These are phyloP conservation scores for Scedosporium boydii DNA, from an alignment of 2,329 filamentous ascomycete genomes.

Conservation along the genomic window DNA sequence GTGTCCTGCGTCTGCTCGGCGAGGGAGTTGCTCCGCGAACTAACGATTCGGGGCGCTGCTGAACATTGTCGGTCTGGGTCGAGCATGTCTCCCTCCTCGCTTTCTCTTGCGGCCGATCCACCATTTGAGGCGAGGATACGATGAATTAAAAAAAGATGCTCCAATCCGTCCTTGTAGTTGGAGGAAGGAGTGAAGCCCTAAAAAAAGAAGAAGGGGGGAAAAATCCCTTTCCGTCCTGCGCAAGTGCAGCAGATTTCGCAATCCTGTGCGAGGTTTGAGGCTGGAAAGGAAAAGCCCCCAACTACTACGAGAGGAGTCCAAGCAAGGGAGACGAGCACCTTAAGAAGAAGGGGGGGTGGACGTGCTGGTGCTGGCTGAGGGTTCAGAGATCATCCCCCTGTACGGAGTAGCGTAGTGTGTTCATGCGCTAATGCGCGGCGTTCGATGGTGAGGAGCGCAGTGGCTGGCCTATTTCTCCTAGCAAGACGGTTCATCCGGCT, in stretches of 20 bases:
- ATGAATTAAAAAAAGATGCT: neutral
- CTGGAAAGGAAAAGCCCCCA: too few species aligned
- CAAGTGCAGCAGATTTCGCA: too few species aligned
- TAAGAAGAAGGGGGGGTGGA: too few species aligned
- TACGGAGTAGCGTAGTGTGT: neutral
- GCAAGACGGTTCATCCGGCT: neutral
- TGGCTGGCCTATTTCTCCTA: neutral
- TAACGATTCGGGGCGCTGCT: neutral
- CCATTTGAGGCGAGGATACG: neutral
- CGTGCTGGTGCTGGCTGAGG: neutral
- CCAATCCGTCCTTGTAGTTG: neutral
- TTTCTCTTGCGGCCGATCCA: neutral
- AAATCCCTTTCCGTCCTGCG: too few species aligned
- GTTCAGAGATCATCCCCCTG: neutral
- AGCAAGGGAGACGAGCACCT: too few species aligned
- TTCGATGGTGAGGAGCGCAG: slow-evolving; percentile 2
- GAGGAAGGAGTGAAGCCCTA: too few species aligned
- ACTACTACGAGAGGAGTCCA: too few species aligned
- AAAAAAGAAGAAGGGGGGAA: too few species aligned
- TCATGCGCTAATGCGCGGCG: slow-evolving; percentile 2
- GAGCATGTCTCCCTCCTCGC: neutral
- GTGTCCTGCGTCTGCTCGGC: neutral
- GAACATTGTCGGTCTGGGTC: neutral
- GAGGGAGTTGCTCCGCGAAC: neutral
- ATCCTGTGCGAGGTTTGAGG: too few species aligned